Percentiles rank a stretch among this genome's conserved stretches.
These are phyloP conservation scores for Xylaria sp. DNA, from an alignment of 2,329 filamentous ascomycete species.

Conservation along the genomic window DNA sequence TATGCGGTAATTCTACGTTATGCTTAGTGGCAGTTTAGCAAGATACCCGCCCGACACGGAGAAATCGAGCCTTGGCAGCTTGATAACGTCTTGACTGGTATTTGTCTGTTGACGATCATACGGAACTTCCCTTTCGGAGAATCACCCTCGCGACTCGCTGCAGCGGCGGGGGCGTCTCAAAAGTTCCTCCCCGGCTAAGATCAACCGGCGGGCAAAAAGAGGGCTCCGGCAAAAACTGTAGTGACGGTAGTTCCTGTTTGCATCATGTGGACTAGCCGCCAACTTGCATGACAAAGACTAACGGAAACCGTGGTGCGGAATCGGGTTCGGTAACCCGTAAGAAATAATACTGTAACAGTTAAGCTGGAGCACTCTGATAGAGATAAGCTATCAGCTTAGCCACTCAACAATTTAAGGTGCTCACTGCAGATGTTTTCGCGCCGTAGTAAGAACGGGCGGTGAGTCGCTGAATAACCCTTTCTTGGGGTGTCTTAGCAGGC, in stretches of 20 bases:
- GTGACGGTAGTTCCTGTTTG: background rate
- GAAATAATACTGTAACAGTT: background rate
- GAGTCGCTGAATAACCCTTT: conserved; percentile 6
- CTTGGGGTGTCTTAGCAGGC: background rate
- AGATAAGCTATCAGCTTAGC: background rate
- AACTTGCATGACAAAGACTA: conserved; percentile 1
- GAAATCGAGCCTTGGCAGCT: conserved; percentile 1
- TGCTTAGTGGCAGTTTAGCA: background rate
- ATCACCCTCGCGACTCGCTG: background rate
- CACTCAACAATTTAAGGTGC: conserved; percentile 22
- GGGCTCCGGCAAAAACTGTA: background rate
- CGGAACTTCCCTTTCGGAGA: conserved; percentile 14
- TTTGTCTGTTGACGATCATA: background rate
- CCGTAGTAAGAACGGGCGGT: conserved; percentile 18
- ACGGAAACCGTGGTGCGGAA: background rate
- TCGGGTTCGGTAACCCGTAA: background rate
- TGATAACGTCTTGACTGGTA: background rate
- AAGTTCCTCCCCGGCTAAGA: background rate
- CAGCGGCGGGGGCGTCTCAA: background rate
- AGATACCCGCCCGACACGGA: background rate
- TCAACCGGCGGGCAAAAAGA: conserved; percentile 5
- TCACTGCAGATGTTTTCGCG: conserved; percentile 21
- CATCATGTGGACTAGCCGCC: background rate
- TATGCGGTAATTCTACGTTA: background rate
- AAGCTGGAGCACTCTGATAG: background rate